Base-by-base conservation (phyloP, 345 rosid species). In the Theobroma cacao region DNA sequence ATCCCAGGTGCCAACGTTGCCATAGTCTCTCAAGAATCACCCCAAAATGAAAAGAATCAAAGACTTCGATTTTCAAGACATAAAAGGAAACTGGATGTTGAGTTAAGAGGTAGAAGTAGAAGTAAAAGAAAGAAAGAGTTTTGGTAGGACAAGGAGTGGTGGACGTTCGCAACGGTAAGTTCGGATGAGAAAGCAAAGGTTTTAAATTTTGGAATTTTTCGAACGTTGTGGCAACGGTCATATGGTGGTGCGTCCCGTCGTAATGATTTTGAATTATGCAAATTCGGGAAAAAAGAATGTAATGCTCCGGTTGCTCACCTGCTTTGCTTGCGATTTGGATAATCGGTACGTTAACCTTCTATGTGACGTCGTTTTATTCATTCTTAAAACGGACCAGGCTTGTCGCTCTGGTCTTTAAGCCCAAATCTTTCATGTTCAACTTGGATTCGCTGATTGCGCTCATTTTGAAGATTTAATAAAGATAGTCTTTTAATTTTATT, bases 1-100 rank as follows among this genome's bases (percentile, higher is more conserved):
- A 90, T 82, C 41, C 99, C 98, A 15, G 98, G 97, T 15, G 95
- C 96, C 79, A 91, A 43, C 13, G 97, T 66, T 9, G 99, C 94
- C 99, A 95, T 95, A 76, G 61, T 36, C 31, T 70, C 6, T 40
- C 45, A 9, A 14, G 52, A 47, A 47, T 2, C 2, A 41, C 10
- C 52, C 52, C 52, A 45, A 47, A 14, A 47, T 6, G 52, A 78
- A 33, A n/a, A 38, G 52, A 78, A 56, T n/a, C 43, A 15, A 6
- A 66, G 28, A 22, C 5, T 40, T 41, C 11, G 15, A 15, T 3
- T 69, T 52, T 69, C 56, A 69, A 69, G 38, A 20, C 56, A 28
- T 69, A 45, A 69, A 69, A n/a, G 47, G 2, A 43, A 59, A 74
- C 17, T 0, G 80, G 62, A 55, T 22, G 80, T 12, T 26, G 36